Conservation (phyloP, 2,329 filamentous ascomycete genomes). For the Fulvia fulva region DNA sequence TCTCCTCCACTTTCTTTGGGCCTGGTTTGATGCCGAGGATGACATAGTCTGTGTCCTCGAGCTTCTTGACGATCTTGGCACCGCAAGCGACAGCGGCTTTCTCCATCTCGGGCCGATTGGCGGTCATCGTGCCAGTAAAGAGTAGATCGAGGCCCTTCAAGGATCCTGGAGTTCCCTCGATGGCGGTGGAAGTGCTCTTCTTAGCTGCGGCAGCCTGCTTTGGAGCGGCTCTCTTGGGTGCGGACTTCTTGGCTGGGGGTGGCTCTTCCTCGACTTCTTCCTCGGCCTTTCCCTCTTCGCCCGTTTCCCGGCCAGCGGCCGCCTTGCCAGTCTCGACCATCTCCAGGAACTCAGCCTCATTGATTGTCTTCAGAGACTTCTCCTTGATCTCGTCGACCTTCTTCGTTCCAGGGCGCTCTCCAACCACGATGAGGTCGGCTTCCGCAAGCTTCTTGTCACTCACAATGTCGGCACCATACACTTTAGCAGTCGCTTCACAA, state of each 20-base stretch:
- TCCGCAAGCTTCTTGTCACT: conserved; percentile 12
- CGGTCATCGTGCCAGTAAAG: conserved; percentile 11
- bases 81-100: conserved; percentile 11
- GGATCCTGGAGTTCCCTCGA: conserved; percentile 6
- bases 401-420: conserved; percentile 4
- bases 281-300: not conserved
- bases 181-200: conserved; percentile 1
- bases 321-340: conserved; percentile 11
- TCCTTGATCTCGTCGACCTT: conserved; percentile 21
- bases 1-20: conserved; percentile 21
- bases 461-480: conserved; percentile 9
- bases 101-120: conserved; percentile 13
- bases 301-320: not conserved
- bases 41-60: conserved; percentile 10
- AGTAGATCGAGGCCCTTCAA: conserved; percentile 6
- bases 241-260: not conserved
- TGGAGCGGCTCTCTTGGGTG: not conserved
- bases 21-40: conserved; percentile 18
- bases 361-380: conserved; percentile 12
- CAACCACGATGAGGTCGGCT: conserved; percentile 10
- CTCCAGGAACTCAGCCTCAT: conserved; percentile 16
- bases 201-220: not conserved
- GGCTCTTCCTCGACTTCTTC: conserved; percentile 1
- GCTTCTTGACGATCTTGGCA: conserved; percentile 9
- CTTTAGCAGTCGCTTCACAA: conserved; percentile 13